A percentile compares a stretch with the other conserved stretches of the same genome.
phyloP scores from a whole-genome alignment of 176 grass and related monocot species.

The Cenchrus purpureus region DNA sequence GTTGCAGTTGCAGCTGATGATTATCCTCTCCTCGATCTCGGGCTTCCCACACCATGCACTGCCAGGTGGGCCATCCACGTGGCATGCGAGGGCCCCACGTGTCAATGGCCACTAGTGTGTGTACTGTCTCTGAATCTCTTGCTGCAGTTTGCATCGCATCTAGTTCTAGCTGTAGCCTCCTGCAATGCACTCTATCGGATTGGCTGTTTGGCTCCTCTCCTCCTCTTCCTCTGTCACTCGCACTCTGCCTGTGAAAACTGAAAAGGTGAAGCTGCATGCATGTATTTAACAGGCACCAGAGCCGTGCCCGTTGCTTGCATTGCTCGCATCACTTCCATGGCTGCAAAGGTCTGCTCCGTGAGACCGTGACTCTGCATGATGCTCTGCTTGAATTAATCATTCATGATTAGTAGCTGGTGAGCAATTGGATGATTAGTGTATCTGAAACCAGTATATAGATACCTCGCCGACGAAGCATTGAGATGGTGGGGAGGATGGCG shows the following conservation, averaged over 20 bases:
- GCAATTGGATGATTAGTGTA: neutral
- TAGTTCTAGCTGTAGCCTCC: neutral
- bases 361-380: neutral
- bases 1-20: neutral
- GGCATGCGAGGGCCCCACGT: neutral
- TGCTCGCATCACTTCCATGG: neutral
- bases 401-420: neutral
- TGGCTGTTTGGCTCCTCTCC: neutral
- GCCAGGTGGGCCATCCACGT: neutral
- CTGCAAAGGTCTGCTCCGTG: neutral
- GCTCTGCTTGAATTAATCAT: neutral
- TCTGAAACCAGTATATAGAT: neutral
- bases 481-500: conserved; percentile 63
- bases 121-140: neutral
- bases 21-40: neutral
- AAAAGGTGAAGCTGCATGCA: conserved; percentile 9
- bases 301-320: neutral
- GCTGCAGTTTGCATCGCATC: neutral
- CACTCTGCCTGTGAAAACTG: neutral
- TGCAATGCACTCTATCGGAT: no score
- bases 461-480: no score
- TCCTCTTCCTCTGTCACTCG: neutral
- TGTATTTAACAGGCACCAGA: conserved; percentile 36
- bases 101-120: neutral
- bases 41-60: neutral